Base-by-base conservation (phyloP, 2,329 filamentous ascomycete genomes). In the Chaetomiaceae sp. region DNA sequence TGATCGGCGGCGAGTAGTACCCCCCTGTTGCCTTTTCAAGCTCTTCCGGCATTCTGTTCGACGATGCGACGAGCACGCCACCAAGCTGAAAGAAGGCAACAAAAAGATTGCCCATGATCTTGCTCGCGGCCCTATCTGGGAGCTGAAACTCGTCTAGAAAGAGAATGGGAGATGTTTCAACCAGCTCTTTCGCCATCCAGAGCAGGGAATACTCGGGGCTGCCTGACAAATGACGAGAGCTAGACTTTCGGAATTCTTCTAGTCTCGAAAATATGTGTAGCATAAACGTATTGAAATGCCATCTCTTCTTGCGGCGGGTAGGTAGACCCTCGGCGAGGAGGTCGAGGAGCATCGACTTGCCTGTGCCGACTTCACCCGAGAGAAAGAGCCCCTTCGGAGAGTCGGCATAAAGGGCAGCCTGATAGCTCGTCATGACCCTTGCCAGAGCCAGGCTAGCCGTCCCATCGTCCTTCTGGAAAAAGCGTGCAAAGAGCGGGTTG, bases 231-330 rank as follows among this genome's bases (percentile, higher is more conserved):
- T n/a, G n/a, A 59, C 53, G 2, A 61, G 58, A 1, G n/a, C 49
- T 49, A 13, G 53, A 61, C 53, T 72, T 74, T 61, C 88, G 75
- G 40, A 87, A 77, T 11, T 77, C 72, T 61, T 92, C 89, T 1
- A 94, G 73, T 46, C 84, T 83, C 1, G 87, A 85, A 42, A 91
- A 77, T 0, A 82, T 84, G 59, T 91, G 84, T 8, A 92, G 74
- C 86, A 94, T 94, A 62, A 94, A 94, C 0, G 86, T 90, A 66
- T 89, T 90, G 70, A 90, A 94, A 65, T 92, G 89, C 83, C 86
- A 90, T 55, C 87, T 75, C 61, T 79, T 76, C 72, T 92, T 92
- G 63, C 83, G 84, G 40, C 76, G 73, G 14, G 82, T 90, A 1
- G 89, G 89, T 4, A 94, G 70, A 46, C 85, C 86, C 47, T 90